phyloP scores from a whole-genome alignment of 106 monocot genomes.

The Dioscorea zingiberensis region DNA sequence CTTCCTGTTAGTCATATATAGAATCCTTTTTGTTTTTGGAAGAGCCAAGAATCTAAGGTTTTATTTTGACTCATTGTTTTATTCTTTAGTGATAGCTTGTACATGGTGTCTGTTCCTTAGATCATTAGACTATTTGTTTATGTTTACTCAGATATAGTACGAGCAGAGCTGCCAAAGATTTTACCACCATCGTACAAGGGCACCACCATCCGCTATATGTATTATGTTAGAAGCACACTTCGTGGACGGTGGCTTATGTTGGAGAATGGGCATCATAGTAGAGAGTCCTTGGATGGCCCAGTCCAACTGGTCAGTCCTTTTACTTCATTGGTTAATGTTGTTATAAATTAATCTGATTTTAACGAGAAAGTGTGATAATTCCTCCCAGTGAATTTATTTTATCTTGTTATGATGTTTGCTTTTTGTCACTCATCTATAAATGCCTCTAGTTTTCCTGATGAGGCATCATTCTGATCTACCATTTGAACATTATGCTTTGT shows the following conservation, averaged over 20 bases:
- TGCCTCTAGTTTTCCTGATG: too few relatives aligned
- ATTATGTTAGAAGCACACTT: slow-evolving; percentile 72
- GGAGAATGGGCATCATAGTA: slow-evolving; percentile 62
- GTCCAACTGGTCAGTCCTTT: slow-evolving; percentile 65
- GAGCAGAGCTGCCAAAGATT: slow-evolving; percentile 68
- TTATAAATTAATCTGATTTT: too few relatives aligned
- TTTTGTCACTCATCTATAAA: too few relatives aligned
- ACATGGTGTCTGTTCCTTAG: not conserved
- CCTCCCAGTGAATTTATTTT: too few relatives aligned
- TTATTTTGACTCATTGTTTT: not conserved
- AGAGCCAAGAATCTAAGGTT: too few relatives aligned
- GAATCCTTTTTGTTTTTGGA: not conserved
- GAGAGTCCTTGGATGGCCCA: slow-evolving; percentile 24
- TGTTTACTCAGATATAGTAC: slow-evolving; percentile 62
- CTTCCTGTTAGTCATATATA: not conserved
- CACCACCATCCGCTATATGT: slow-evolving; percentile 82
- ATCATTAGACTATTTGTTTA: not conserved
- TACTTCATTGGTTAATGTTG: not conserved
- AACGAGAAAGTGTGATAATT: too few relatives aligned
- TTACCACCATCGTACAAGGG: slow-evolving; percentile 96
- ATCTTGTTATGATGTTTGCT: too few relatives aligned
- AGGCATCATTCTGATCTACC: too few relatives aligned
- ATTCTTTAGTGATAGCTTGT: not conserved
- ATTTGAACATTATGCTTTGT: too few relatives aligned
- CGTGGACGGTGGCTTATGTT: slow-evolving; percentile 57